Evolutionary conservation across 106 monocot species (phyloP).

Genomic region (Narthecium ossifragum): DNA sequence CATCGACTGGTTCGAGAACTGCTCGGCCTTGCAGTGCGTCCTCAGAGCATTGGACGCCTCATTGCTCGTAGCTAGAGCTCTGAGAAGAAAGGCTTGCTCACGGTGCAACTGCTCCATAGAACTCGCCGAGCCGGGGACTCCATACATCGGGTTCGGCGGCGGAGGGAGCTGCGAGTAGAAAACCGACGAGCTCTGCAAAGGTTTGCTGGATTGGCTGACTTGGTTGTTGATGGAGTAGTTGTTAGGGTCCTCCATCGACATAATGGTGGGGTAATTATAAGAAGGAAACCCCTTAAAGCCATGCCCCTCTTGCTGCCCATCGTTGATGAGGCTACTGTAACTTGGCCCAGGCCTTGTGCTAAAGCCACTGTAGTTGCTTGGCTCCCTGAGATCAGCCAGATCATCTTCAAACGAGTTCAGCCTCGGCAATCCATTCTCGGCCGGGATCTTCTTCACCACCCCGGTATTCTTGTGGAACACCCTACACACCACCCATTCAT

Average conservation of each 20-base stretch:
- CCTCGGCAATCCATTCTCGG: slow-evolving; percentile 8
- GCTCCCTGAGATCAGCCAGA: slow-evolving; percentile 43
- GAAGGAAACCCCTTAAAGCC: slow-evolving; percentile 18
- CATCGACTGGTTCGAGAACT: slow-evolving; percentile 44
- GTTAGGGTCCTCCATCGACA: slow-evolving; percentile 7
- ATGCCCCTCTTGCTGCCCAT: slow-evolving; percentile 2
- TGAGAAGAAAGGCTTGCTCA: not conserved
- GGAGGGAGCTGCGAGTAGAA: slow-evolving; percentile 12
- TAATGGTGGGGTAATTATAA: not conserved
- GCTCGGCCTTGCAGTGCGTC: slow-evolving; percentile 55
- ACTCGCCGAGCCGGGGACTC: no score
- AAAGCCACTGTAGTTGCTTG: slow-evolving; percentile 4
- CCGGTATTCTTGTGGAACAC: slow-evolving; percentile 56
- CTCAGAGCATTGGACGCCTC: slow-evolving; percentile 6
- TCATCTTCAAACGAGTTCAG: slow-evolving; percentile 22
- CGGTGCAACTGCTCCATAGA: no score
- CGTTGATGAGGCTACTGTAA: slow-evolving; percentile 5
- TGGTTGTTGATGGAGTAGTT: not conserved
- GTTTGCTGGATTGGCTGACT: not conserved
- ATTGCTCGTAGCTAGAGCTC: not conserved
- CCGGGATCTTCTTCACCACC: slow-evolving; percentile 20
- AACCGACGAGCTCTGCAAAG: no score
- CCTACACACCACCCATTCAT: slow-evolving; percentile 75
- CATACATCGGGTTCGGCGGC: no score
- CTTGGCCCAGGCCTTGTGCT: not conserved